These are phyloP conservation scores for Prunus armeniaca DNA, from an alignment of 306 rosid genomes.

Conservation along the genomic window DNA sequence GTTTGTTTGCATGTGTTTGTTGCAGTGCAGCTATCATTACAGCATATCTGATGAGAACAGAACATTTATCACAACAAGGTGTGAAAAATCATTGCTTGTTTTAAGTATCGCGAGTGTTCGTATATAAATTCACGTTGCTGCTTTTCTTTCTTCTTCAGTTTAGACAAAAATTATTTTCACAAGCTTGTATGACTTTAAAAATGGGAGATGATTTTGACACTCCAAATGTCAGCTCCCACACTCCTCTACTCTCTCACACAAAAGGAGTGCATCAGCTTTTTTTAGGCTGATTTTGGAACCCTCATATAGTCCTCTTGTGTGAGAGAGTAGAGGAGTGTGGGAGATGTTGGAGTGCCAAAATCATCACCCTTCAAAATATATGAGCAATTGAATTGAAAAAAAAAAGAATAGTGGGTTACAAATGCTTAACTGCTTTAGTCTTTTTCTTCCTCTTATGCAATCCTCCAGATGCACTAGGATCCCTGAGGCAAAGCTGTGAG, in stretches of 20 bases:
- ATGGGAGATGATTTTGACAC: too few relatives aligned
- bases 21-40: constrained; percentile 93
- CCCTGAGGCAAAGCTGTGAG: constrained; percentile 69
- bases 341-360: too few relatives aligned
- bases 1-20: constrained; percentile 35
- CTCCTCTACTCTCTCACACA: too few relatives aligned
- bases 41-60: constrained; percentile 87
- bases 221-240: too few relatives aligned
- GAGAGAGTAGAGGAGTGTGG: too few relatives aligned
- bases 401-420: too few relatives aligned
- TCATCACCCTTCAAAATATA: neutral
- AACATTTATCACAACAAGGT: constrained; percentile 83
- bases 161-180: neutral
- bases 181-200: neutral
- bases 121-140: constrained; percentile 24
- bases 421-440: neutral
- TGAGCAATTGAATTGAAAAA: neutral
- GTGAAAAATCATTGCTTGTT: constrained; percentile 33
- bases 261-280: too few relatives aligned
- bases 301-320: too few relatives aligned
- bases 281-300: too few relatives aligned
- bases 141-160: neutral
- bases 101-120: constrained; percentile 30
- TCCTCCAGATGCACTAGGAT: constrained; percentile 78
- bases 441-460: neutral